Evolutionary conservation across 257 asterid genomes (phyloP), one percentile per base, ranked within the genome.

Genomic region (Hygrophila difformis): DNA sequence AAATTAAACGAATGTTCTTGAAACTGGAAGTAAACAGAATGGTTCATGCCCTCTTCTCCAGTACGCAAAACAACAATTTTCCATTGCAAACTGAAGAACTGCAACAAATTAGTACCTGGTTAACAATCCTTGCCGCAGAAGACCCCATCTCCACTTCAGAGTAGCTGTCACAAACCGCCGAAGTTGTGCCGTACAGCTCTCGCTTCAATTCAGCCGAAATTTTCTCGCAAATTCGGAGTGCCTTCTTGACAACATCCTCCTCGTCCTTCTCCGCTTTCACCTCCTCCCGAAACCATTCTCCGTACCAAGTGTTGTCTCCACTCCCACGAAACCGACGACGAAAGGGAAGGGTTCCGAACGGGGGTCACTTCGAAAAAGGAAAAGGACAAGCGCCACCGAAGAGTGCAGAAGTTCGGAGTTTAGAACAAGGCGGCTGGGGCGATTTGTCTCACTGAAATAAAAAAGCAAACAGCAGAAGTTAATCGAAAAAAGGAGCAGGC

Each of bases 151-250:
- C 96, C 18, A 77, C 87, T 53, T 77, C 86, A n/a, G 96, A 67
- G 62, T 71, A 85, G 42, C 73, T 60, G 46, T 78, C 81, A 60
- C 81, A 79, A 3, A 72, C 76, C 12, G 72, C 77, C n/a, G 61
- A 54, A 33, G 72, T 56, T 20, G 96, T 69, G 35, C 98, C 94
- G 59, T 77, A 89, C 83, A 89, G 53, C 82, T 89, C 96, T 46
- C 61, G 66, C 75, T 75, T 84, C 69, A 89, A 66, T 62, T 85
- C 98, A 35, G 65, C 74, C 1, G 96, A 85, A 66, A 89, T 82
- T 51, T 76, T 74, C 59, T 73, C 85, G 49, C 98, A 89, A 61
- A 82, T 85, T 24, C 60, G 81, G 56, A 89, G 63, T 12, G 98
- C 96, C 61, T 69, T 89, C 59, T 73, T 81, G 38, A 89, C 81